Evolutionary conservation across 2,329 filamentous ascomycete species (phyloP).

Genomic region (Cladophialophora yegresii): DNA sequence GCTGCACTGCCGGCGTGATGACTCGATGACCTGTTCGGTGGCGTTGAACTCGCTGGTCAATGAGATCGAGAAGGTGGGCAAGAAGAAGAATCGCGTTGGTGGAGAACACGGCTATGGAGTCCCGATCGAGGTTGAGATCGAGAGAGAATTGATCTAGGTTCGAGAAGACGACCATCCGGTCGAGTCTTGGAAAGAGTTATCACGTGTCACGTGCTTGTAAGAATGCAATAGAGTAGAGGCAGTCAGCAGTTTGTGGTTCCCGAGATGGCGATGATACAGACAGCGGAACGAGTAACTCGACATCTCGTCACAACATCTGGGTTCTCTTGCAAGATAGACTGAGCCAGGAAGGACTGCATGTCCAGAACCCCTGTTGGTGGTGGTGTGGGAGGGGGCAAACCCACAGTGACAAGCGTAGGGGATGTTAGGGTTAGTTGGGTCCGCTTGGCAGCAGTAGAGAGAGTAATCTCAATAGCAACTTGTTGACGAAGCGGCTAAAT

Average conservation of each 20-base stretch:
- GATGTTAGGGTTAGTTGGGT: too few relatives aligned
- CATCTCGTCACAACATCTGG: too few relatives aligned
- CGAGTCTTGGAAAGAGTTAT: neutral
- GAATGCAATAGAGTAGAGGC: neutral
- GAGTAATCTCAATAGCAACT: too few relatives aligned
- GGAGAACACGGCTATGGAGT: constrained; percentile 37
- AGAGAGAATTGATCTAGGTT: constrained; percentile 22
- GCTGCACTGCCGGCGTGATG: constrained; percentile 29
- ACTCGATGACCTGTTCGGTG: constrained; percentile 26
- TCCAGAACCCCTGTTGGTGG: too few relatives aligned
- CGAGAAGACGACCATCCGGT: neutral
- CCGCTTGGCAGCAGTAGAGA: too few relatives aligned
- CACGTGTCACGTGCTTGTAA: neutral
- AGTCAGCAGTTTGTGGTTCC: neutral
- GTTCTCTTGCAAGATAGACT: too few relatives aligned
- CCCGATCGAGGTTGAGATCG: constrained; percentile 30
- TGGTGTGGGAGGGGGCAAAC: too few relatives aligned
- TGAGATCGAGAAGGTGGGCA: constrained; percentile 42
- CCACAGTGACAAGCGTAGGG: too few relatives aligned
- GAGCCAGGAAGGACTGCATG: too few relatives aligned
- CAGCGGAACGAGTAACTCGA: too few relatives aligned
- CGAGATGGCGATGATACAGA: neutral
- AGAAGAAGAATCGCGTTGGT: constrained; percentile 44
- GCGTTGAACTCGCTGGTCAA: constrained; percentile 40
- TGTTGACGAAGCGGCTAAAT: too few relatives aligned